Base-by-base conservation (phyloP, 2,329 filamentous ascomycete species). In the Penicillium digitatum region DNA sequence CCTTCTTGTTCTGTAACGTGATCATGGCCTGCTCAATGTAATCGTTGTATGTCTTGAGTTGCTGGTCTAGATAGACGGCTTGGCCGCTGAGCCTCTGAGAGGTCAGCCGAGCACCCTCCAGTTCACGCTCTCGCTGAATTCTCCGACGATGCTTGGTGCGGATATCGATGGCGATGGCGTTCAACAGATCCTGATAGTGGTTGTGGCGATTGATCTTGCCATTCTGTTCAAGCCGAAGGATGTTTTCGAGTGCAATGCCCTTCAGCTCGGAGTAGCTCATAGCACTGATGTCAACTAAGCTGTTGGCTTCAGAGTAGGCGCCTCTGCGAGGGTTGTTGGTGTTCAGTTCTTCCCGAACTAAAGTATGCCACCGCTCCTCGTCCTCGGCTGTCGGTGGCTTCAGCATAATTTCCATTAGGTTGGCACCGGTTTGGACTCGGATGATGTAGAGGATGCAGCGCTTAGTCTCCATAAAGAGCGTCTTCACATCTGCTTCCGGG, bases 1-100 rank as follows among this genome's bases (percentile, higher is more conserved):
- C 92, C 76, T 96, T 96, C 74, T 96, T 95, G 76, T 89, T 96
- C 74, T 97, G 94, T 55, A 99, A 80, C 5, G 95, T 99, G 57
- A 92, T 82, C 90, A 99, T 96, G 46, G 94, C 93, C 73, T 96
- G 92, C 77, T 99, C 95, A 69, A 99, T 96, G 75, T 99, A 99
- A 76, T 99, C 91, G 71, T 99, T 96, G 77, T 99, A 99, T 62
- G 87, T 94, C 80, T 96, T 96, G 57, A 95, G 84, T 76, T 99
- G 94, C 65, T 91, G 88, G 70, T 99, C 94, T 10, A 99, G 82
- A 75, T 95, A 99, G 62, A 86, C 84, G 35, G 93, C 92, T 77
- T 99, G 77, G 52, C 79, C 78, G 32, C 78, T 76, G 38, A 80
- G 70, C 39, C 78, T 73, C 6, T 71, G 72, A 22, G 79, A 72